Evolutionary conservation across 345 rosid species (phyloP).

Genomic region (Melaleuca quinquenervia): DNA sequence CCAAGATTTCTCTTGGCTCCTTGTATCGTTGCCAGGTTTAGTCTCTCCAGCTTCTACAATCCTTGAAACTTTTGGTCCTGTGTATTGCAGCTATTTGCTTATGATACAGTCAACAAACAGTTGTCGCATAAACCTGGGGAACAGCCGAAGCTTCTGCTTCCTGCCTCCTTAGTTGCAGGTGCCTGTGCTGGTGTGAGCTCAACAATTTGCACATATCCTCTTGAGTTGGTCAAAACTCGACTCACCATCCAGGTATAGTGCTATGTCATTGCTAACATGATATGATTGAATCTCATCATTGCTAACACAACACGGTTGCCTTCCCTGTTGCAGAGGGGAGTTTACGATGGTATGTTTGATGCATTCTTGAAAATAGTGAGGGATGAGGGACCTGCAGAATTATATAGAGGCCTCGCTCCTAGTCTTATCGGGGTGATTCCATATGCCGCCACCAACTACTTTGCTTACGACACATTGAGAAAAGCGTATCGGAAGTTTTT

Average conservation of each 20-base stretch:
- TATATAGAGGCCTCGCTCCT: slow-evolving; percentile 91
- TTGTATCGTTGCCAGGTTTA: background rate
- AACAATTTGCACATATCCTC: slow-evolving; percentile 87
- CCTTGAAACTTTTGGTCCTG: background rate
- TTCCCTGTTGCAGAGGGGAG: slow-evolving; percentile 58
- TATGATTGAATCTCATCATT: background rate
- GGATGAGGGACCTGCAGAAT: slow-evolving; percentile 79
- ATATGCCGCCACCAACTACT: slow-evolving; percentile 87
- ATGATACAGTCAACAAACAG: slow-evolving; percentile 75
- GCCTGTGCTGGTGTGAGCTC: slow-evolving; percentile 99
- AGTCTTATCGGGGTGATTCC: slow-evolving; percentile 97
- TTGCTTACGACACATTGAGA: slow-evolving; percentile 74
- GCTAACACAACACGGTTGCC: background rate
- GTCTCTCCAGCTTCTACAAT: background rate
- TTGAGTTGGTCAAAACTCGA: slow-evolving; percentile 87
- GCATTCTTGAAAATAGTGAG: slow-evolving; percentile 71
- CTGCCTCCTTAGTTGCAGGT: slow-evolving; percentile 86
- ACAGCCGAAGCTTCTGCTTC: slow-evolving; percentile 50
- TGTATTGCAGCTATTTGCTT: slow-evolving; percentile 67
- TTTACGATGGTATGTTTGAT: slow-evolving; percentile 60
- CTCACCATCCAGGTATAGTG: slow-evolving; percentile 71
- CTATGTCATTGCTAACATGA: background rate
- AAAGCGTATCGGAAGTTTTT: slow-evolving; percentile 56
- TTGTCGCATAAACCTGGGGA: slow-evolving; percentile 64
- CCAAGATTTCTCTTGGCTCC: background rate